Evolutionary conservation across 2,329 filamentous ascomycete species (phyloP).

Genomic region (Ophiocordyceps camponoti-floridani): DNA sequence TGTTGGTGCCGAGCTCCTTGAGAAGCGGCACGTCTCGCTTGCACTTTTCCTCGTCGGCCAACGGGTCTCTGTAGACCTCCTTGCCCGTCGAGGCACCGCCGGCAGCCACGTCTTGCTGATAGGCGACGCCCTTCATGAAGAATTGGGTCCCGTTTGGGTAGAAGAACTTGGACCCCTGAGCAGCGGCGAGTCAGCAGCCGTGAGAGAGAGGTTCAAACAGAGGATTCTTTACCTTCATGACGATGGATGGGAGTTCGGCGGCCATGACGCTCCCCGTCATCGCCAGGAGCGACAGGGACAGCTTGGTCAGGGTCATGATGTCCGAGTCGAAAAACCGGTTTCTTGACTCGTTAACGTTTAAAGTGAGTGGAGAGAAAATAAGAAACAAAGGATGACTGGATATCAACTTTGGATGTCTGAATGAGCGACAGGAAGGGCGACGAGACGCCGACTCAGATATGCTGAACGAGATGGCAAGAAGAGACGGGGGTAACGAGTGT

Average conservation of each 20-base stretch:
- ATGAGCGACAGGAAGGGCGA: conserved; percentile 1
- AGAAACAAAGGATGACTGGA: background rate
- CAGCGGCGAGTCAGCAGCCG: conserved; percentile 1
- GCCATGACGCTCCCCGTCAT: conserved; percentile 22
- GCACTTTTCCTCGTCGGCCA: conserved; percentile 55
- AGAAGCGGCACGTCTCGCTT: conserved; percentile 75
- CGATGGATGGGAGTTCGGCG: conserved; percentile 36
- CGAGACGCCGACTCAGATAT: background rate
- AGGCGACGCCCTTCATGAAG: conserved; percentile 86
- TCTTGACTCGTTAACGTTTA: background rate
- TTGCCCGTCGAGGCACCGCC: conserved; percentile 28
- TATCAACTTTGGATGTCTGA: background rate
- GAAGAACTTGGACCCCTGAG: conserved; percentile 70
- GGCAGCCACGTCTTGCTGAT: conserved; percentile 62
- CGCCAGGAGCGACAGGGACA: conserved; percentile 17
- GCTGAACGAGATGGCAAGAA: background rate
- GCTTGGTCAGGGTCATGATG: conserved; percentile 15
- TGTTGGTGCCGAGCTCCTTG: conserved; percentile 66
- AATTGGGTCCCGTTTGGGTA: conserved; percentile 52
- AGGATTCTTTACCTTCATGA: conserved; percentile 44
- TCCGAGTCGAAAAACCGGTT: background rate
- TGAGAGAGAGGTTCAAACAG: background rate
- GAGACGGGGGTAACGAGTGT: background rate
- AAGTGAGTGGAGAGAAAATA: background rate
- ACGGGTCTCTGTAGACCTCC: conserved; percentile 57